A percentile compares a stretch with the other conserved stretches of the same genome.
Evolutionary conservation across 192 early-diverging fungal genomes (phyloP).

Genomic region (Linnemannia hyalina): DNA sequence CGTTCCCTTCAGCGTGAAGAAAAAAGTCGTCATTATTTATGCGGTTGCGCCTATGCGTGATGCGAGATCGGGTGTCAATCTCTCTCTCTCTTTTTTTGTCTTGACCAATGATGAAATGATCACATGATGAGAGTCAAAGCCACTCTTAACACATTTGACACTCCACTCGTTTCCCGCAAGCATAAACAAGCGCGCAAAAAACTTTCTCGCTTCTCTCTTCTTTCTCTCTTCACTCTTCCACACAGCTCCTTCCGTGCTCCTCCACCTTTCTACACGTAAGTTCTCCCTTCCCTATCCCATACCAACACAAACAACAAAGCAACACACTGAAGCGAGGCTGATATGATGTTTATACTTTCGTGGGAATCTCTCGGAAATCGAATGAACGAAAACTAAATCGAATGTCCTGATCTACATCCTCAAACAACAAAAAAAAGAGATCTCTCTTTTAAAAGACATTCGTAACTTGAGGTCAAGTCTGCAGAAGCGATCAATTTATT

Average conservation of each 20-base stretch:
- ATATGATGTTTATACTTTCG: conserved; percentile 58
- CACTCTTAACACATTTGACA: background rate
- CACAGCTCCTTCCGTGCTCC: background rate
- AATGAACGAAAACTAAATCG: conserved; percentile 57
- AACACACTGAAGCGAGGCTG: conserved; percentile 6
- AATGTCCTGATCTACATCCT: conserved; percentile 56
- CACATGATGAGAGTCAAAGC: background rate
- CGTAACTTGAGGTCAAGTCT: background rate
- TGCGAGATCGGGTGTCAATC: background rate
- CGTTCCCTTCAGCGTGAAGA: background rate
- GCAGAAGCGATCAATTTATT: background rate
- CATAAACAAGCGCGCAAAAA: background rate
- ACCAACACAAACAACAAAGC: background rate
- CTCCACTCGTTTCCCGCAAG: background rate
- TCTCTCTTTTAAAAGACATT: background rate
- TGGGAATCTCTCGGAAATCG: conserved; percentile 61
- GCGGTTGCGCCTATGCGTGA: background rate
- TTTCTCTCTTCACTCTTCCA: conserved; percentile 2
- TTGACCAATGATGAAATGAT: background rate
- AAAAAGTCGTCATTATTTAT: background rate
- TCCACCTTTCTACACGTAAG: conserved; percentile 5
- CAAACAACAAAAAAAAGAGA: conserved; percentile 2
- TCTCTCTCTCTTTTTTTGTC: background rate
- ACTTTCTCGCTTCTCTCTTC: conserved; percentile 2
- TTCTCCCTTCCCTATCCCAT: background rate